Percentiles rank a stretch among this genome's conserved stretches.
phyloP scores from a whole-genome alignment of 2,329 filamentous ascomycete genomes.

The Coniochaeta ligniaria region DNA sequence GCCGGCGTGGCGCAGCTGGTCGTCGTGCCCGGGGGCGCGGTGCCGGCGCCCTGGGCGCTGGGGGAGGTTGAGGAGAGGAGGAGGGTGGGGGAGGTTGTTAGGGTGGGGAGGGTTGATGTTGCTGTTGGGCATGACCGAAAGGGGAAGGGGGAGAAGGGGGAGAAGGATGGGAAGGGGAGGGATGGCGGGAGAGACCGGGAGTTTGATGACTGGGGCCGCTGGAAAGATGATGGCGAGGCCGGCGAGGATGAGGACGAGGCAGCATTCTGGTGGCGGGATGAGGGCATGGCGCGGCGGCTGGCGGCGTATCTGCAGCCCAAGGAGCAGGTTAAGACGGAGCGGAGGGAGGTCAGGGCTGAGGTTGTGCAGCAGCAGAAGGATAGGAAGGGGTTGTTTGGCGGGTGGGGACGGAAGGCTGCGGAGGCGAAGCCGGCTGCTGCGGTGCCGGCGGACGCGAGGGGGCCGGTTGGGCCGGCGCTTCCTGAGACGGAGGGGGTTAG shows the following conservation, averaged over 20 bases:
- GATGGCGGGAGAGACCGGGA: neutral
- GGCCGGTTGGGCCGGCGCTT: neutral
- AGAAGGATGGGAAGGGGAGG: neutral
- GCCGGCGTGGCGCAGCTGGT: slow-evolving; percentile 31
- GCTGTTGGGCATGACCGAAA: neutral
- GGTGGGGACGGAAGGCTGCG: slow-evolving; percentile 18
- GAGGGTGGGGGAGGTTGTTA: slow-evolving; percentile 21
- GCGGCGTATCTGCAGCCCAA: slow-evolving; percentile 35
- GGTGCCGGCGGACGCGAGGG: slow-evolving; percentile 2
- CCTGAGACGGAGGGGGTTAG: slow-evolving; percentile 17
- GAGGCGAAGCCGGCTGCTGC: slow-evolving; percentile 1
- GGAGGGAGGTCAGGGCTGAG: slow-evolving; percentile 20
- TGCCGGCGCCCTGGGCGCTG: slow-evolving; percentile 27
- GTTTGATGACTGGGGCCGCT: slow-evolving; percentile 41
- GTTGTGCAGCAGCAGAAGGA: slow-evolving; percentile 23
- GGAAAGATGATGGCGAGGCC: slow-evolving; percentile 17
- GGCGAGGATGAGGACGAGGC: slow-evolving; percentile 2
- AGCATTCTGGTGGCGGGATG: slow-evolving; percentile 39
- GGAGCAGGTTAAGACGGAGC: slow-evolving; percentile 13
- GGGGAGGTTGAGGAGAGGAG: slow-evolving; percentile 22
- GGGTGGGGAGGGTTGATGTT: slow-evolving; percentile 22
- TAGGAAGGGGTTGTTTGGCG: slow-evolving; percentile 25
- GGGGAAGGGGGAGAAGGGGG: neutral
- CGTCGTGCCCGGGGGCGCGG: slow-evolving; percentile 34
- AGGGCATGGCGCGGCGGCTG: slow-evolving; percentile 35